Conservation (phyloP, 2,329 filamentous ascomycete species). For the Ceratocystis harringtonii region DNA sequence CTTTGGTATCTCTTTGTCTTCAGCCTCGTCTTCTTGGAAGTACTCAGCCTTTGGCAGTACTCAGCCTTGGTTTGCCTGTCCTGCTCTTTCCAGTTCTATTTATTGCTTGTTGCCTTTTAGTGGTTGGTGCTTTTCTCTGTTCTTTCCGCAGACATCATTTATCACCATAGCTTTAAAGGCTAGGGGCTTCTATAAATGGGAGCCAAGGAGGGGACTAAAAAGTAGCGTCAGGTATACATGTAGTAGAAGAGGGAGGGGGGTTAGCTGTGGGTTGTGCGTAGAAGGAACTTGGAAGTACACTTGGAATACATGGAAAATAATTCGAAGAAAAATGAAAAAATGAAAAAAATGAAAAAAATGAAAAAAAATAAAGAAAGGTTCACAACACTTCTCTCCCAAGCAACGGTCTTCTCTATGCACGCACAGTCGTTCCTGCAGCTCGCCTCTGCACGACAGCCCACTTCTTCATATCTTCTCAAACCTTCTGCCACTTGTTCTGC, state of each 20-base stretch:
- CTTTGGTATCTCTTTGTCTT: too few relatives aligned
- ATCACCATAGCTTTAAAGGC: not conserved
- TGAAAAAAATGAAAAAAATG: not conserved
- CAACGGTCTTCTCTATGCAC: not conserved
- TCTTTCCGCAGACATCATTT: too few relatives aligned
- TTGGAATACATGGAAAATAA: not conserved
- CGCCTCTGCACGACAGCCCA: slow-evolving; percentile 7
- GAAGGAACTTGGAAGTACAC: too few relatives aligned
- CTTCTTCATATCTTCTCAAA: not conserved
- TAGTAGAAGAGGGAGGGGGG: too few relatives aligned
- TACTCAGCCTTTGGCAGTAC: too few relatives aligned
- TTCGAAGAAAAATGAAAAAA: not conserved
- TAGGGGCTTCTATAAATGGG: not conserved
- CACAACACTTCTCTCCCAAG: not conserved
- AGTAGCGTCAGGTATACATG: too few relatives aligned
- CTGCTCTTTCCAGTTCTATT: too few relatives aligned
- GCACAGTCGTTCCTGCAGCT: slow-evolving; percentile 11
- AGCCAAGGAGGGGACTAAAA: not conserved
- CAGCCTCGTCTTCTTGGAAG: too few relatives aligned
- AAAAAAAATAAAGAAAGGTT: not conserved
- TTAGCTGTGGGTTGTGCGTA: too few relatives aligned
- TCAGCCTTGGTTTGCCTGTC: too few relatives aligned
- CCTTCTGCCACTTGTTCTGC: not conserved
- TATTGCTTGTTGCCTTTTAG: too few relatives aligned
- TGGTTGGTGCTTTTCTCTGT: too few relatives aligned